Evolutionary conservation across 2,329 filamentous ascomycete genomes (phyloP).

Genomic region (Sarocladium kiliense): DNA sequence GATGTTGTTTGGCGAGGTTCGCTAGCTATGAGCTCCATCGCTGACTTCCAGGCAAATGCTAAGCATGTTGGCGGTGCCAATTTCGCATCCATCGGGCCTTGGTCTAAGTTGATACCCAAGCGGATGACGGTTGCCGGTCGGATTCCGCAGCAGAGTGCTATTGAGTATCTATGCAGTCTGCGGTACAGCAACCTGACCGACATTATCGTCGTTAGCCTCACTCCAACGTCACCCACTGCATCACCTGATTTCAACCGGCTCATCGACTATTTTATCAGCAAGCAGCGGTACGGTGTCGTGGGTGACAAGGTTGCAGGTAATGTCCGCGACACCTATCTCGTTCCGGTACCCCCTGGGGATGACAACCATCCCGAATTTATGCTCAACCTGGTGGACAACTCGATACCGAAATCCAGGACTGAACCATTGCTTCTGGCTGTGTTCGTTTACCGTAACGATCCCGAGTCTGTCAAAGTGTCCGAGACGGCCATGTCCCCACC

Average conservation of each 20-base stretch:
- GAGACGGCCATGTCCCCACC: background rate
- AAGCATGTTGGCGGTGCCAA: slow-evolving; percentile 83
- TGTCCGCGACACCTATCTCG: slow-evolving; percentile 85
- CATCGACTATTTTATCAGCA: slow-evolving; percentile 81
- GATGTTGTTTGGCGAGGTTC: slow-evolving; percentile 74
- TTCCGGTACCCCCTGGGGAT: slow-evolving; percentile 73
- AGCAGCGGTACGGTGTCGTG: slow-evolving; percentile 82
- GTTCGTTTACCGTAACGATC: slow-evolving; percentile 72
- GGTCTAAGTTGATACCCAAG: slow-evolving; percentile 70
- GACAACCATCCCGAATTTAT: slow-evolving; percentile 77
- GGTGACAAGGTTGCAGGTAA: slow-evolving; percentile 68
- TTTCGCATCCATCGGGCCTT: slow-evolving; percentile 54
- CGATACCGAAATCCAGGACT: slow-evolving; percentile 63
- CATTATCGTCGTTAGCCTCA: slow-evolving; percentile 72
- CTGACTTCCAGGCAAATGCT: slow-evolving; percentile 70
- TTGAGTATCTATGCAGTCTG: slow-evolving; percentile 85
- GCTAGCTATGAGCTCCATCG: slow-evolving; percentile 70
- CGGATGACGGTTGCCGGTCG: slow-evolving; percentile 69
- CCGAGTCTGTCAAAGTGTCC: slow-evolving; percentile 17
- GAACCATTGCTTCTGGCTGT: slow-evolving; percentile 79
- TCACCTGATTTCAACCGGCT: slow-evolving; percentile 64
- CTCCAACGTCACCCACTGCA: slow-evolving; percentile 51
- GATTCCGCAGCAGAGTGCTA: slow-evolving; percentile 76
- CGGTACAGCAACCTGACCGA: slow-evolving; percentile 79
- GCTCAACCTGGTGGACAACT: slow-evolving; percentile 79